Base-by-base conservation (phyloP, 108 stramenopile species). In the Fistulifera pelliculosa region DNA sequence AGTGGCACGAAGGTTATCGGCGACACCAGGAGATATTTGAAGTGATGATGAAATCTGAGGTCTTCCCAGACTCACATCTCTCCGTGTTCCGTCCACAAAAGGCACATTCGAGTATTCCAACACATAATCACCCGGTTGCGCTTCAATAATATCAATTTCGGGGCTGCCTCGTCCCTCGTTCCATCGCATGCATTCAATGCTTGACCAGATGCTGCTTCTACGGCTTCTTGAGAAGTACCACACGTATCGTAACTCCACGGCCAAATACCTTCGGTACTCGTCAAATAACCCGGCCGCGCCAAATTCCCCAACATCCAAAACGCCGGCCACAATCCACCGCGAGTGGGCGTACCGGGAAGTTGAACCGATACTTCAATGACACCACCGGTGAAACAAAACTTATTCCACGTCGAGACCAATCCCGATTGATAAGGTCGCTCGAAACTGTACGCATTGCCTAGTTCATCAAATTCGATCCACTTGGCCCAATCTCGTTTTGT, bases 101-200 rank as follows among this genome's bases (percentile, higher is more conserved):
- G 23, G 19, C 2, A 50, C 23, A 50, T 24, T 24, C 19, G 13
- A 2, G 26, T 50, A 50, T 19, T 4, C 4, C 49, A 50, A 24
- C 15, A 26, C 15, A 23, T 26, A 50, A 24, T 69, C 66, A 10
- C 87, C 87, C 62, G 74, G 79, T 86, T 90, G 90, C 14, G 93
- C 82, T 62, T 94, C 93, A 52, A 94, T 62, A 38, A 94, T 66
- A 58, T 94, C 93, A 64, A 94, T 90, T 62, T 94, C 93, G 0
- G 93, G 93, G 49, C 83, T 72, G 38, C 93, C 93, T n/a, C 93
- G 69, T 35, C 31, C n/a, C 31, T 35, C 31, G 1, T 87, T 54
- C 23, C 81, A 10, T 81, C 74, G 54, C 74, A 94, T 55, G 87
- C 86, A 14, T 69, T 62, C 25, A 83, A 75, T 41, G 62, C 74